Evolutionary conservation across 306 rosid species (phyloP), one percentile per base, ranked within the genome.

Genomic region (Pueraria montana): DNA sequence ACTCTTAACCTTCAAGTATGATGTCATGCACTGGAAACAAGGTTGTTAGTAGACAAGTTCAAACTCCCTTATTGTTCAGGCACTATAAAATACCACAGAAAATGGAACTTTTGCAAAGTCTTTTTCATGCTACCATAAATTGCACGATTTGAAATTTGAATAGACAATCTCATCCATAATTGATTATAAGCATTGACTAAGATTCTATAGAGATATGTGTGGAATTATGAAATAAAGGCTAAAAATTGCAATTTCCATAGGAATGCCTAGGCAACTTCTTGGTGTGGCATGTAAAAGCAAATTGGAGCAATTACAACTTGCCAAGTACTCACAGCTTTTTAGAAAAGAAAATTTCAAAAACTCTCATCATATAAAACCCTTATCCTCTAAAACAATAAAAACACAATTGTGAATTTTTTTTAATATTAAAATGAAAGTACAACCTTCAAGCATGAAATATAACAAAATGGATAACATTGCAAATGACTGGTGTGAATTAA

Each of bases 81-180:
- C 46, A 62, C 7, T 62, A 49, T 74, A 40, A 81, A 81, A 65
- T 40, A 74, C 43, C 13, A 8, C 64, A 63, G n/a, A 49, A 21
- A 36, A 76, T 12, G 27, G 21, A 66, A 42, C 52, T 26, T 18
- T 10, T 48, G 27, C 27, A 32, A 32, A 40, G 36, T 38, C n/a
- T 36, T 65, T 21, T 53, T 30, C 38, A 72, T 32, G 18, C 65
- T 17, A 68, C 58, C 46, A 27, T 49, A 55, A 74, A 65, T 6
- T 26, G 70, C 59, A 82, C 5, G 21, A 36, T 53, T 67, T 66
- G 40, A 75, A 67, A 55, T 68, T 56, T 76, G 73, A 45, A 70
- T 36, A 48, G 59, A 70, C 74, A 69, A 26, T 58, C 46, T 8
- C 12, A 70, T 70, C 40, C 18, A 14, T 24, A 69, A 66, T 52